Base-by-base conservation (phyloP, 257 asterid species). In the Solanum gandarillasii region DNA sequence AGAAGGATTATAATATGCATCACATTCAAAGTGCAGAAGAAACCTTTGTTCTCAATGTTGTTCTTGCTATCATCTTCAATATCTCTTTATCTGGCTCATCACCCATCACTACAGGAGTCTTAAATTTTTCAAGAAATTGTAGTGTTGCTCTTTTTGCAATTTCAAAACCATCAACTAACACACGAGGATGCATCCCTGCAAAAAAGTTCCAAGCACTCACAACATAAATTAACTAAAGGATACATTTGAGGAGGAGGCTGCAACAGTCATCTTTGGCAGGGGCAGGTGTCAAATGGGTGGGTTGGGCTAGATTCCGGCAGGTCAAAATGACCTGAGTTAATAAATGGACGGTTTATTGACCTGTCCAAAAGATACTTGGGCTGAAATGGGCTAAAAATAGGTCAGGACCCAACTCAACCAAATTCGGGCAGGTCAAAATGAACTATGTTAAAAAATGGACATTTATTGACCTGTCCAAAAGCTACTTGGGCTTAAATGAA, bases 111-210 rank as follows among this genome's bases (percentile, higher is more conserved):
- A 94, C 99, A 62, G 95, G 94, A 76, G 98, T 97, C 96, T 94
- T 97, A 88, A 97, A 97, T 87, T 93, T 96, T 83, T 97, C 99
- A 89, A 97, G 95, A 93, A 94, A 97, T 87, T 93, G 95, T 20
- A 97, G 91, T 70, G 98, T 95, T 83, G 98, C 99, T 90, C 95
- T 93, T 91, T 97, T 97, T 39, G 99, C 99, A 67, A 97, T 95
- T 91, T 97, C 99, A 89, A 95, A 95, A 60, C 99, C 99, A 95
- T 97, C 99, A 81, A 95, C 99, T 58, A 97, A 90, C 78, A 97
- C 98, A 83, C 99, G 99, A 29, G 99, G 99, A 93, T 97, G 99
- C 96, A 94, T 95, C 89, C 99, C 99, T 97, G 93, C 84, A 94
- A 79, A 85, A 34, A 79, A 86, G 38, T 29, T 27, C 18, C 31